Percentiles rank a stretch among this genome's conserved stretches.
phyloP scores from a whole-genome alignment of 2,329 filamentous ascomycete genomes.

The Amphichorda felina region DNA sequence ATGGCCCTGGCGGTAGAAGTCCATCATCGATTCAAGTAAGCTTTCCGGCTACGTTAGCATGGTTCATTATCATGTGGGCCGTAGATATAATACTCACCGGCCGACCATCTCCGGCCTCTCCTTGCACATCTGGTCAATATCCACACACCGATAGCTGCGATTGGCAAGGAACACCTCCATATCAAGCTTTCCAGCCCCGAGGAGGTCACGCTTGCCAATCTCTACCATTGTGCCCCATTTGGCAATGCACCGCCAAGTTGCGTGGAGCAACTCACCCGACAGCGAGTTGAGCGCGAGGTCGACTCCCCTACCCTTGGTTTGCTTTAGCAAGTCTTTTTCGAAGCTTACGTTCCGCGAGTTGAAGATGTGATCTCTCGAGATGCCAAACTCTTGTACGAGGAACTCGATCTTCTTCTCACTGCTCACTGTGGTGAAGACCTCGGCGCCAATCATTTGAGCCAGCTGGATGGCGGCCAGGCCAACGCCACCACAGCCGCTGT shows the following conservation, averaged over 20 bases:
- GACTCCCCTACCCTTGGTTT: slow-evolving; percentile 15
- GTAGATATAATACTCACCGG: too few relatives aligned
- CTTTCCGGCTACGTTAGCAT: too few relatives aligned
- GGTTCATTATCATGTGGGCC: too few relatives aligned
- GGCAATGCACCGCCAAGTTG: slow-evolving; percentile 19
- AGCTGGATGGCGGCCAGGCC: slow-evolving; percentile 18
- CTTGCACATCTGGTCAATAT: too few relatives aligned
- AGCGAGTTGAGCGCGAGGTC: too few relatives aligned
- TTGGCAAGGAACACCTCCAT: slow-evolving; percentile 27
- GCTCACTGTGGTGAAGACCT: slow-evolving; percentile 20
- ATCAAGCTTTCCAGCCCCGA: slow-evolving; percentile 15
- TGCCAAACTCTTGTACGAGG: slow-evolving; percentile 10
- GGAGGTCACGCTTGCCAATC: slow-evolving; percentile 14
- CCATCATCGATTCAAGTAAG: too few relatives aligned
- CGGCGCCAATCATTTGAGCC: slow-evolving; percentile 10
- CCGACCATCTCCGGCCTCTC: too few relatives aligned
- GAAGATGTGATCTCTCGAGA: slow-evolving; percentile 12
- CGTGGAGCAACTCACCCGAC: slow-evolving; percentile 14
- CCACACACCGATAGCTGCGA: too few relatives aligned
- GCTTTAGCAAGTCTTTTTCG: slow-evolving; percentile 8
- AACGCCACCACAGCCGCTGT: slow-evolving; percentile 16
- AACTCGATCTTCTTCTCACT: slow-evolving; percentile 16
- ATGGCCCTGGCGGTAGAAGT: too few relatives aligned
- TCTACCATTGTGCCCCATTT: slow-evolving; percentile 17
- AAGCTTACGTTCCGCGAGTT: slow-evolving; percentile 12